Base-by-base conservation (phyloP, 768 basidiomycete genomes). In the Pleurotus salmoneostramineus region DNA sequence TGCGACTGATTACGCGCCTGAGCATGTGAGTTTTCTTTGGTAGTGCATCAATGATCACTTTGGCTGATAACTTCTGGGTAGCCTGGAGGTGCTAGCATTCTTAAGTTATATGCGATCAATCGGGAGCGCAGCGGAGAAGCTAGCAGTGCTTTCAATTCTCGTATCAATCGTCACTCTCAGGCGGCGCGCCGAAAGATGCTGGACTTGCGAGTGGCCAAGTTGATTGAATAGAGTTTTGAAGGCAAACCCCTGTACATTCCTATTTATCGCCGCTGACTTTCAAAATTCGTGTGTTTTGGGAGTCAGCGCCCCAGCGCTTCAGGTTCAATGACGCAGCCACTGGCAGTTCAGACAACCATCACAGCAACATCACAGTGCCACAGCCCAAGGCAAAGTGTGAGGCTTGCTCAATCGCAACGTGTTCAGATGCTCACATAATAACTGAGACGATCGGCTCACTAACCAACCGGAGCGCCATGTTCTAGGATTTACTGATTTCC, bases 131-230 rank as follows among this genome's bases (percentile, higher is more conserved):
- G 35, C 62, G 60, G 62, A 51, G 42, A 85, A 49, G 84, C 85
- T 0, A 78, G 78, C 4, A 80, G 80, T 77, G 85, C 88, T 0
- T 91, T 88, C 72, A 74, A 80, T 58, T 88, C 88, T 10, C 87
- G 87, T 11, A 71, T 89, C 63, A 93, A 91, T 64, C 83, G 83
- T 57, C 89, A 91, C 63, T 84, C 85, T 10, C 74, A 78, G 17
- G 78, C 79, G 3, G 84, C 85, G 12, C 74, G 70, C 60, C 71
- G 71, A 61, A 71, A 76, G 49, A 76, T 86, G 78, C 61, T 64
- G n/a, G 74, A 80, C 48, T 64, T 85, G 36, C 70, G 78, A 56
- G 64, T 86, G 8, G 85, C 84, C 14, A 77, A 68, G 58, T 57
- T 81, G 5, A 15, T 11, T 15, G 11, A 17, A 32, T 49, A 31